These are phyloP conservation scores for Rheum nobile DNA, from an alignment of 148 eudicot species.

Conservation along the genomic window DNA sequence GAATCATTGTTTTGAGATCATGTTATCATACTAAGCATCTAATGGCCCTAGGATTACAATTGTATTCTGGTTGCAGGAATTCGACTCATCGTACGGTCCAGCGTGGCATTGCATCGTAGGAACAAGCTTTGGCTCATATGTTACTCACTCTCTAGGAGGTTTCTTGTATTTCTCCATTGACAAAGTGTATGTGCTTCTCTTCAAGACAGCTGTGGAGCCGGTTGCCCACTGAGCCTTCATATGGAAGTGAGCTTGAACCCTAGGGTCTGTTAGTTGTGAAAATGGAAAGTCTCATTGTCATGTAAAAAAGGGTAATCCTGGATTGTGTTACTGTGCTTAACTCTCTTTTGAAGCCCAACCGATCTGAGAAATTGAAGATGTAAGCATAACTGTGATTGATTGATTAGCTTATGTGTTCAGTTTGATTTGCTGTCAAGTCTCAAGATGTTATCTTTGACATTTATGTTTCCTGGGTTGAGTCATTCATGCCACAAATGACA, in stretches of 20 bases:
- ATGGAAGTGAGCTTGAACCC: background rate
- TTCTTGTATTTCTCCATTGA: conserved; percentile 64
- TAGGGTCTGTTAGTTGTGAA: background rate
- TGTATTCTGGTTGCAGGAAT: conserved; percentile 30
- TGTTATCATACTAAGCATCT: background rate
- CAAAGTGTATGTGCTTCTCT: conserved; percentile 52
- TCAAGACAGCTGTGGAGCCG: conserved; percentile 59
- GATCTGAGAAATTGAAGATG: background rate
- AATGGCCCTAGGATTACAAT: background rate
- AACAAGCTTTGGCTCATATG: conserved; percentile 59
- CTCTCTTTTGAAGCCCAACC: background rate
- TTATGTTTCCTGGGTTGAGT: background rate
- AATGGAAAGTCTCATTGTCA: background rate
- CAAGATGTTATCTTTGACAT: background rate
- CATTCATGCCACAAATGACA: background rate
- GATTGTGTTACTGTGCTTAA: background rate
- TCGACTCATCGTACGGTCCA: conserved; percentile 46
- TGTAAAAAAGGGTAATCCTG: background rate
- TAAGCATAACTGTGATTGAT: background rate
- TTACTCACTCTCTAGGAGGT: conserved; percentile 58
- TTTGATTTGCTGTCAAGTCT: background rate
- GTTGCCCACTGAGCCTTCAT: conserved; percentile 17
- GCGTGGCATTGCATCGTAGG: conserved; percentile 75
- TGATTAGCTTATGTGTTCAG: background rate
- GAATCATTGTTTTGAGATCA: background rate